A percentile compares a stretch with the other conserved stretches of the same genome.
Evolutionary conservation across 2,329 filamentous ascomycete species (phyloP).

Genomic region (Biscogniauxia marginata): DNA sequence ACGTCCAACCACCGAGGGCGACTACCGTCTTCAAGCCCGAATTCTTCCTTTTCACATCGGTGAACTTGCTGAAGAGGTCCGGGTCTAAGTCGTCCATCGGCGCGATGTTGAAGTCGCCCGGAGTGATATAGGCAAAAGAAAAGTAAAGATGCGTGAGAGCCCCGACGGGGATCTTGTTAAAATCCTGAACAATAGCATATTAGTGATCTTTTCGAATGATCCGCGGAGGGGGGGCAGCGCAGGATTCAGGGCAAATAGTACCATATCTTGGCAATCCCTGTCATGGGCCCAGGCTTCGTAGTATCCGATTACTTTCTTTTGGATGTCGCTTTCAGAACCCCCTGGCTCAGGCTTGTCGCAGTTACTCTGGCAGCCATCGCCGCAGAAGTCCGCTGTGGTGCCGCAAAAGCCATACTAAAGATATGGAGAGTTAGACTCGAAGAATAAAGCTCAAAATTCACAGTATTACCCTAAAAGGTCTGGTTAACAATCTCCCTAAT

Average conservation of each 20-base stretch:
- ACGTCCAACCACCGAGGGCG: slow-evolving; percentile 42
- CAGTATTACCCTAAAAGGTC: not conserved
- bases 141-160: slow-evolving; percentile 36
- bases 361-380: slow-evolving; percentile 25
- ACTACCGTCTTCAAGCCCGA: slow-evolving; percentile 32
- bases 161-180: too few species aligned
- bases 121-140: slow-evolving; percentile 37
- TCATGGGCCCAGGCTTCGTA: slow-evolving; percentile 34
- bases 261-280: too few species aligned
- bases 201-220: too few species aligned
- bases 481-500: too few species aligned
- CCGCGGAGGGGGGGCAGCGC: too few species aligned
- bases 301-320: slow-evolving; percentile 31
- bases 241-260: too few species aligned
- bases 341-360: slow-evolving; percentile 19
- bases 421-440: not conserved
- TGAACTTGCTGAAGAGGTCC: slow-evolving; percentile 25
- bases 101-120: slow-evolving; percentile 27
- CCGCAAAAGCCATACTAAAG: slow-evolving; percentile 34
- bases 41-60: slow-evolving; percentile 29
- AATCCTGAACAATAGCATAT: too few species aligned
- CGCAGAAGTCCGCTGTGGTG: slow-evolving; percentile 24
- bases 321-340: slow-evolving; percentile 10
- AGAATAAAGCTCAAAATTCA: not conserved
- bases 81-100: slow-evolving; percentile 25